Conservation (phyloP, 345 rosid species). For the Melaleuca quinquenervia region DNA sequence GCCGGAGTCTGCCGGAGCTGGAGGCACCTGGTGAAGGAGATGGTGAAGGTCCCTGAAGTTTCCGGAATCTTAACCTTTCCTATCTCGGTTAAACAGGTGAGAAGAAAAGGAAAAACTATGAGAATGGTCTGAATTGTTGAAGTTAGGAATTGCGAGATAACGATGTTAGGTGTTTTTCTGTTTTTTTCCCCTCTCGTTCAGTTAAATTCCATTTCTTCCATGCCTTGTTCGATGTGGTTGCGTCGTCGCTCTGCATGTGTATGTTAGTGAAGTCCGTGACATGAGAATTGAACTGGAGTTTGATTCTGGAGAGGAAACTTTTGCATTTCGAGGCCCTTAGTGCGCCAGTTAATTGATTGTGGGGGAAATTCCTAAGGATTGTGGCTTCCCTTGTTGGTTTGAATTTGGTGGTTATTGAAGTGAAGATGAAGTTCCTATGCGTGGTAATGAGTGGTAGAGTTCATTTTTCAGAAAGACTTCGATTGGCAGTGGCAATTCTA, state of each 20-base stretch:
- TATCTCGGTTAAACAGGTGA: slow-evolving; percentile 80
- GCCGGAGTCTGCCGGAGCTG: slow-evolving; percentile 78
- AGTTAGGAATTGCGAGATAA: not conserved
- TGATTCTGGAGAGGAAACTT: not conserved
- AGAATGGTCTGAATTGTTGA: not conserved
- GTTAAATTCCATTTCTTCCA: not conserved
- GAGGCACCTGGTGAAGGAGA: slow-evolving; percentile 53
- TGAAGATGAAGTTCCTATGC: not conserved
- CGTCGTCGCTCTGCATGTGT: not conserved
- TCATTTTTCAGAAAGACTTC: not conserved
- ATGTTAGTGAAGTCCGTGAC: not conserved
- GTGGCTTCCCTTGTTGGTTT: not conserved
- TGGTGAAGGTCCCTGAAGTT: slow-evolving; percentile 49
- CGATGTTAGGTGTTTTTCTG: not conserved
- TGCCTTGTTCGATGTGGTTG: not conserved
- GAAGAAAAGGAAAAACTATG: not conserved
- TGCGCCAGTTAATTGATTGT: not conserved
- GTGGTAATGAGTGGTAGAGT: not conserved
- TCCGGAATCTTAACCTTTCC: slow-evolving; percentile 78
- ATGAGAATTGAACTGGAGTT: not conserved
- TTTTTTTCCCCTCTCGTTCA: not conserved
- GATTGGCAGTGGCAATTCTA: not conserved
- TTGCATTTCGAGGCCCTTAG: not conserved
- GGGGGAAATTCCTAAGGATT: not conserved
- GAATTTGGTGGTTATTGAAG: not conserved